Evolutionary conservation across 176 grass and related monocot species (phyloP).

Genomic region (Guadua angustifolia): DNA sequence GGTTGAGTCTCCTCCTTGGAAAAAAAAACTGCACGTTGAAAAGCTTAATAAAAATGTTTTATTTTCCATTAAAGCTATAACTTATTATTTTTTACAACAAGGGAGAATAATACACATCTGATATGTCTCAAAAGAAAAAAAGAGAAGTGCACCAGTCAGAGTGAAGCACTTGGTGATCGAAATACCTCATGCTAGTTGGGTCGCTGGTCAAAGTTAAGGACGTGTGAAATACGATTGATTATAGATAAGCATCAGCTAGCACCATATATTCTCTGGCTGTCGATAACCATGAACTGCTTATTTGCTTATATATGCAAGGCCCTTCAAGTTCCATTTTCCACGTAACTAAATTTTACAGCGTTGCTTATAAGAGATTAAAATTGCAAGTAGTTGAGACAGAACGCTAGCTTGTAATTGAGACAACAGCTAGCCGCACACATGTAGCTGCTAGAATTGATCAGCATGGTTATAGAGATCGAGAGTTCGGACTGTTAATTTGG

Average conservation of each 20-base stretch:
- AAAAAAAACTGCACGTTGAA: background rate
- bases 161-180: background rate
- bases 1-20: no score
- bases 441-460: background rate
- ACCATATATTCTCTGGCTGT: background rate
- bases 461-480: background rate
- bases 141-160: background rate
- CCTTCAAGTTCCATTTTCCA: background rate
- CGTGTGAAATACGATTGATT: background rate
- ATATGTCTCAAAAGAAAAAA: background rate
- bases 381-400: no score
- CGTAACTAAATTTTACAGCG: background rate
- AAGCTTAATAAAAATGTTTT: background rate
- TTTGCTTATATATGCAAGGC: background rate
- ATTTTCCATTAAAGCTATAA: background rate
- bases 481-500: background rate
- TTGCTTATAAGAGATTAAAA: background rate
- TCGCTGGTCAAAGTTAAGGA: background rate
- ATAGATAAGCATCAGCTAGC: background rate
- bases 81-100: background rate
- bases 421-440: background rate
- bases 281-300: constrained; percentile 6
- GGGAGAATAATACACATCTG: background rate
- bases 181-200: background rate
- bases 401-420: no score